These are phyloP conservation scores for Wickerhamomyces xylosicus DNA, from an alignment of 805 yeast genomes.

Conservation along the genomic window DNA sequence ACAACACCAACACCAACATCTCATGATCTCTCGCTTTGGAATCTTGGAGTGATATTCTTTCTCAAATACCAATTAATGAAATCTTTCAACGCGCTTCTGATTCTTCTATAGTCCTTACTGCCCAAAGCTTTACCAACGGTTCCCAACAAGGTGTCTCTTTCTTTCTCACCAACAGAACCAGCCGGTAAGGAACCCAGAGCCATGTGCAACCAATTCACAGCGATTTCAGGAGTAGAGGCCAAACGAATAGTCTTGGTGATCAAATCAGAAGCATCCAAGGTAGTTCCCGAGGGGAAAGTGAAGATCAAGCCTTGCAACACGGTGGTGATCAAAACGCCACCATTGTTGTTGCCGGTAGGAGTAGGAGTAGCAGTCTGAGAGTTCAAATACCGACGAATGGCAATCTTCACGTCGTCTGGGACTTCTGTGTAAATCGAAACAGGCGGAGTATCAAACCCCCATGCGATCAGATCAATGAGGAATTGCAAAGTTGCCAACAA, in stretches of 20 bases:
- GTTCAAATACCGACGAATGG: slow-evolving; percentile 36
- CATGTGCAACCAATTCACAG: slow-evolving; percentile 46
- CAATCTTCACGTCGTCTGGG: slow-evolving; percentile 42
- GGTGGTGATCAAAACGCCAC: slow-evolving; percentile 40
- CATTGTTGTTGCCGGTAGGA: no score
- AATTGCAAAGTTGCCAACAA: slow-evolving; percentile 61
- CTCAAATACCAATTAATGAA: slow-evolving; percentile 79
- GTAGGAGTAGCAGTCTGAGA: slow-evolving; percentile 7
- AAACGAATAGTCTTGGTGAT: slow-evolving; percentile 52
- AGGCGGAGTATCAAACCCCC: slow-evolving; percentile 81
- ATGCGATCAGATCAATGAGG: slow-evolving; percentile 70
- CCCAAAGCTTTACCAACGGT: slow-evolving; percentile 50
- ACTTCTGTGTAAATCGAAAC: slow-evolving; percentile 51
- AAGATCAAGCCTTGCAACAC: slow-evolving; percentile 60
- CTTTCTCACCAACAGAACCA: slow-evolving; percentile 54
- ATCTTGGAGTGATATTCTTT: slow-evolving; percentile 49
- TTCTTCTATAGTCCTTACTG: slow-evolving; percentile 62
- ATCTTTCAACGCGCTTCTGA: slow-evolving; percentile 62
- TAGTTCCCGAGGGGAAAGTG: slow-evolving; percentile 59
- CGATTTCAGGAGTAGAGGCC: slow-evolving; percentile 28
- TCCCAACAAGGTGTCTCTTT: slow-evolving; percentile 50
- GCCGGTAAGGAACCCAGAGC: slow-evolving; percentile 50
- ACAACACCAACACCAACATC: no score
- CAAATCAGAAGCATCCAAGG: slow-evolving; percentile 67
- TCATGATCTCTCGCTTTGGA: slow-evolving; percentile 14